Conservation (phyloP, 371 early-diverging fungal species). For the Mortierella sp. region DNA sequence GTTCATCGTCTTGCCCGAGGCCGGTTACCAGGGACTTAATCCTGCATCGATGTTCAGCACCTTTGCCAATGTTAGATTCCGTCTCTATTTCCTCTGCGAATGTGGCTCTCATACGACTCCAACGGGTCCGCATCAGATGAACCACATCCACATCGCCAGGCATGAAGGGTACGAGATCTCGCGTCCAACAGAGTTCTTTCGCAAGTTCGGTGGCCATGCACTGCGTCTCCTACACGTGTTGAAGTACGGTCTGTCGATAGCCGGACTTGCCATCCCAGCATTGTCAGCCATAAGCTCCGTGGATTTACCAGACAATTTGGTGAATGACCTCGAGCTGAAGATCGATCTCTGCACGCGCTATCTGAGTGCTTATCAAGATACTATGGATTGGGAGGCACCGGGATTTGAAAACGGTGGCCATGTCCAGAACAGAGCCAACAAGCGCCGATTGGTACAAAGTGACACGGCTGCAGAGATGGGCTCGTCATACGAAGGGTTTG, state of each 20-base stretch:
- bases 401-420: slow-evolving; percentile 7
- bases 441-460: not conserved
- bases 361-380: slow-evolving; percentile 18
- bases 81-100: slow-evolving; percentile 50
- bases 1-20: slow-evolving; percentile 52
- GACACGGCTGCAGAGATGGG: not conserved
- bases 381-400: slow-evolving; percentile 14
- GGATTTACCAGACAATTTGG: slow-evolving; percentile 29
- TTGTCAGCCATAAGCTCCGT: slow-evolving; percentile 18
- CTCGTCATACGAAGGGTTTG: not conserved
- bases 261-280: slow-evolving; percentile 34
- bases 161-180: slow-evolving; percentile 52
- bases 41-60: slow-evolving; percentile 18
- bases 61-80: slow-evolving; percentile 24
- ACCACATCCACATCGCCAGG: slow-evolving; percentile 49
- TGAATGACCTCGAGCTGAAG: slow-evolving; percentile 17
- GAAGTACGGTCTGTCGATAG: slow-evolving; percentile 28
- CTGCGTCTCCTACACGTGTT: slow-evolving; percentile 32
- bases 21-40: slow-evolving; percentile 28
- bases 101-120: slow-evolving; percentile 45
- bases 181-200: slow-evolving; percentile 45
- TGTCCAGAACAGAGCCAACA: slow-evolving; percentile 3
- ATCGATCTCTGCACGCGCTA: slow-evolving; percentile 23
- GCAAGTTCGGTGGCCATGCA: slow-evolving; percentile 42
- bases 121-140: slow-evolving; percentile 31